phyloP scores from a whole-genome alignment of 768 basidiomycete species.

The Pulveroboletus sp. region DNA sequence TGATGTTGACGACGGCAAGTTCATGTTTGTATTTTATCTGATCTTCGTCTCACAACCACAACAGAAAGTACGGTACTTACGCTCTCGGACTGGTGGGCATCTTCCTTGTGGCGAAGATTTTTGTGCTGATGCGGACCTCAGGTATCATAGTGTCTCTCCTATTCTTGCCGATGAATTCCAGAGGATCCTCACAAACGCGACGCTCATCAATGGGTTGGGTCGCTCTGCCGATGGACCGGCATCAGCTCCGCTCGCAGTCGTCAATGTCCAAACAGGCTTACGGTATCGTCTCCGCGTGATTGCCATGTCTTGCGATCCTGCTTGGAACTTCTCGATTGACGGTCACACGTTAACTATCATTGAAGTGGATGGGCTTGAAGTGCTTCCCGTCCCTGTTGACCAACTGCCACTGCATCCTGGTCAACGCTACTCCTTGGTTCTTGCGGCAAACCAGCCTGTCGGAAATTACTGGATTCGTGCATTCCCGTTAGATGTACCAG shows the following conservation, averaged over 20 bases:
- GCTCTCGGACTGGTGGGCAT: conserved; percentile 22
- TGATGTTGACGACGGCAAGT: conserved; percentile 44
- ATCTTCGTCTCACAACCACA: no score
- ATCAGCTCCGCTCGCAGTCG: conserved; percentile 35
- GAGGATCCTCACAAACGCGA: conserved; percentile 17
- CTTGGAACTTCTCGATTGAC: conserved; percentile 45
- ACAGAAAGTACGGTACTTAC: conserved; percentile 26
- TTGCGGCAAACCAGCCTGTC: conserved; percentile 41
- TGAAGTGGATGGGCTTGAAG: conserved; percentile 48
- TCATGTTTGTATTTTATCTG: neutral
- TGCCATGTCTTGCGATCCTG: conserved; percentile 42
- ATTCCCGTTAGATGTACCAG: conserved; percentile 22
- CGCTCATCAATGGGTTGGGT: conserved; percentile 32
- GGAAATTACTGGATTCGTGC: conserved; percentile 57
- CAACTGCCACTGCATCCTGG: conserved; percentile 31
- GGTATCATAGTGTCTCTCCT: conserved; percentile 22
- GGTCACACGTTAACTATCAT: conserved; percentile 37
- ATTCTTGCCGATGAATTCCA: conserved; percentile 17
- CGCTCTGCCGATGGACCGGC: conserved; percentile 34
- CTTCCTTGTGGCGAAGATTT: neutral
- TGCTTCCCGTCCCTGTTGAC: conserved; percentile 40
- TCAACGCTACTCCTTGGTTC: conserved; percentile 42
- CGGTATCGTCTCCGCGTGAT: conserved; percentile 51
- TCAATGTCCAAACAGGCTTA: conserved; percentile 35
- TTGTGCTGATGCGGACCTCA: neutral